Conservation (phyloP, 1,139 yeast species). For the Yamadazyma atlantica region DNA sequence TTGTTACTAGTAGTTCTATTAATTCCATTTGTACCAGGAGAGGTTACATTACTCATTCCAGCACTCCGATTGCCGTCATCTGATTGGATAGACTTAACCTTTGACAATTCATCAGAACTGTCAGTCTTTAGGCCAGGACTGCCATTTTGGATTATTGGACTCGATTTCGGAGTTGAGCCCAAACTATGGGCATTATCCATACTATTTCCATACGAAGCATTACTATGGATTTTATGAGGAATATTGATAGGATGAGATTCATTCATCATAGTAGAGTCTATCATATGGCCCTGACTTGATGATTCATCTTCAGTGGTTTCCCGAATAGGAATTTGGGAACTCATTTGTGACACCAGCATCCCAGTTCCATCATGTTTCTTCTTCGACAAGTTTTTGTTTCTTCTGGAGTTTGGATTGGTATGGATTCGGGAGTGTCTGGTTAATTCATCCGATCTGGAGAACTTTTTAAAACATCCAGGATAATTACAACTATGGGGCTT, state of each 20-base stretch:
- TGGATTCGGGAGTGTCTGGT: constrained; percentile 90
- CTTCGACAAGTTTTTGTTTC: constrained; percentile 42
- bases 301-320: background rate
- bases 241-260: background rate
- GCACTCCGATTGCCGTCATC: constrained; percentile 8
- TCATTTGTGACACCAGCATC: background rate
- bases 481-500: constrained; percentile 87
- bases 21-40: constrained; percentile 5
- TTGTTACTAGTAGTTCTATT: constrained; percentile 6
- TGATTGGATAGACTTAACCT: constrained; percentile 10
- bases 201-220: background rate
- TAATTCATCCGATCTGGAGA: constrained; percentile 85
- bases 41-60: background rate
- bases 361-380: constrained; percentile 9
- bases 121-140: constrained; percentile 5
- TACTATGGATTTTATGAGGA: background rate
- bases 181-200: background rate
- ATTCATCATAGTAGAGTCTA: background rate
- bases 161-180: constrained; percentile 1
- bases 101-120: constrained; percentile 9
- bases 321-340: background rate
- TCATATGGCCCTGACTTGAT: background rate
- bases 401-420: constrained; percentile 69
- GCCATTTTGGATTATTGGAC: background rate
- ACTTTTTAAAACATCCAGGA: constrained; percentile 84